Percentiles rank a stretch among this genome's conserved stretches.
phyloP scores from a whole-genome alignment of 495 filamentous ascomycete species.

The Trichoderma virens region DNA sequence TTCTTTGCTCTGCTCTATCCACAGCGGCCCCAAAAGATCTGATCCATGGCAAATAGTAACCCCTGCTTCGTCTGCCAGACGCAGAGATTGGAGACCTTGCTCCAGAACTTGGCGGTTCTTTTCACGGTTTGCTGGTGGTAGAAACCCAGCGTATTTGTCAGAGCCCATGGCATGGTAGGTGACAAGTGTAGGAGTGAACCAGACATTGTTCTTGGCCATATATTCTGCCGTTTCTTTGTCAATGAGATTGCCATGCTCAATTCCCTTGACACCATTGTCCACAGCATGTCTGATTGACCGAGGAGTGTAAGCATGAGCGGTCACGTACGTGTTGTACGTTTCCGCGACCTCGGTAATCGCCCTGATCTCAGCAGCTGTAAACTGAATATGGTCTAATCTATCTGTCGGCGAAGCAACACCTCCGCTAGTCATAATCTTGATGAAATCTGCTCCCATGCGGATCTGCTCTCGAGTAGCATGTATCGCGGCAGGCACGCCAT shows the following conservation, averaged over 20 bases:
- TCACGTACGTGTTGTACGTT: conserved; percentile 45
- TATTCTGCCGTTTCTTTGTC: conserved; percentile 41
- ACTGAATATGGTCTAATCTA: conserved; percentile 41
- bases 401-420: conserved; percentile 48
- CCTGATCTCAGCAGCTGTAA: conserved; percentile 43
- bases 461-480: conserved; percentile 44
- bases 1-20: conserved; percentile 40
- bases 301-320: conserved; percentile 47
- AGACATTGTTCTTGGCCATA: conserved; percentile 38
- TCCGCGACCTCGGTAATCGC: conserved; percentile 40
- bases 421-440: conserved; percentile 52
- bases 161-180: conserved; percentile 43
- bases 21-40: conserved; percentile 44
- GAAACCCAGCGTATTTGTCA: conserved; percentile 32
- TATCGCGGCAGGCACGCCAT: conserved; percentile 45
- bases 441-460: conserved; percentile 43
- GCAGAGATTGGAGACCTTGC: conserved; percentile 36
- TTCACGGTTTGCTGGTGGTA: conserved; percentile 30
- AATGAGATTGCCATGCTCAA: conserved; percentile 51
- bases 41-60: conserved; percentile 49
- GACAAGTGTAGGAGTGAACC: conserved; percentile 46
- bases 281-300: conserved; percentile 44
- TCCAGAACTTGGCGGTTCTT: conserved; percentile 43
- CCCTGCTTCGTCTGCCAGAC: conserved; percentile 38
- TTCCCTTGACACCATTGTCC: conserved; percentile 46